Evolutionary conservation across 2,329 filamentous ascomycete genomes (phyloP).

Genomic region (Westerdykella ornata): DNA sequence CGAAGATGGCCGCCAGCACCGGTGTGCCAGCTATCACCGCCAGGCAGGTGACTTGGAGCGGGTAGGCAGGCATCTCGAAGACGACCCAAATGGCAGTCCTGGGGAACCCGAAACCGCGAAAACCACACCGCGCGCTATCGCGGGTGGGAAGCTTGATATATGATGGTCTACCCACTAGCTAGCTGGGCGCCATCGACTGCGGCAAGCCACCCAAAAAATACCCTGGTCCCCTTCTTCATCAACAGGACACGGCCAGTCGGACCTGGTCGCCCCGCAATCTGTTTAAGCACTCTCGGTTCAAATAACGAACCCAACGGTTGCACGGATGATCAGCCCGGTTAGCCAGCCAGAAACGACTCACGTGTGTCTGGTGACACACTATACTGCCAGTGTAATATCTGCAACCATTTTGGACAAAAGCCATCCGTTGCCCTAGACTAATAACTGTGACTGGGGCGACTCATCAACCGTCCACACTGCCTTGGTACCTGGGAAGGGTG

Average conservation of each 20-base stretch:
- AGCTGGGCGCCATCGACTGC: constrained; percentile 8
- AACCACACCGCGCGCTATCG: constrained; percentile 23
- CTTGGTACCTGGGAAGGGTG: constrained; percentile 1
- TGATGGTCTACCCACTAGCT: too few species aligned
- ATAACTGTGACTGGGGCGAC: constrained; percentile 1
- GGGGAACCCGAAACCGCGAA: constrained; percentile 26
- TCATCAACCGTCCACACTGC: constrained; percentile 8
- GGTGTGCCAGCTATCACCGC: constrained; percentile 34
- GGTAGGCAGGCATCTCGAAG: constrained; percentile 34
- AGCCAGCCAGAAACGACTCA: constrained; percentile 7
- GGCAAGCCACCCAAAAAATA: constrained; percentile 13
- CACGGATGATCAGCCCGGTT: constrained; percentile 16
- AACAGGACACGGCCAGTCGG: constrained; percentile 14
- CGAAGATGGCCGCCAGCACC: constrained; percentile 29
- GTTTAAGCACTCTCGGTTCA: constrained; percentile 12
- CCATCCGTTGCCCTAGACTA: constrained; percentile 9
- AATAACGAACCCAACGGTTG: constrained; percentile 12
- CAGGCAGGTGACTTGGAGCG: constrained; percentile 35
- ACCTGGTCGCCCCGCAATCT: constrained; percentile 12
- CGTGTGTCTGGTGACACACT: constrained; percentile 10
- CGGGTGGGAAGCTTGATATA: constrained; percentile 28
- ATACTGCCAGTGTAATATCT: too few species aligned
- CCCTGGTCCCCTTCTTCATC: constrained; percentile 11
- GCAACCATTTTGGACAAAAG: constrained; percentile 8
- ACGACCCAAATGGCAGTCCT: constrained; percentile 16